Evolutionary conservation across 495 filamentous ascomycete genomes (phyloP), one percentile per base, ranked within the genome.

Genomic region (Coniosporium apollinis): DNA sequence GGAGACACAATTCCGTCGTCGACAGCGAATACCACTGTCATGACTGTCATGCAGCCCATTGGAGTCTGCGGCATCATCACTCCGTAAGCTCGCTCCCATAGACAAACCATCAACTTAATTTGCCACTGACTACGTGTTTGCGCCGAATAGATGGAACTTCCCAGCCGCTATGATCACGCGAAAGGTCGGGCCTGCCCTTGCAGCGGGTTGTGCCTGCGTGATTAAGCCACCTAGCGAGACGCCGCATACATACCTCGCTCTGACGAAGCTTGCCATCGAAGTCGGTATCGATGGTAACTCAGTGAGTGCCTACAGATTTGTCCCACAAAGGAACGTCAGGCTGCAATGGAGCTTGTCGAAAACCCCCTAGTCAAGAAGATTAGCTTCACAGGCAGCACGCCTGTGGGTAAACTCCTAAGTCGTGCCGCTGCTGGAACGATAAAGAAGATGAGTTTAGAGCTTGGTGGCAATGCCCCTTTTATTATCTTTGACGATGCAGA

Each of bases 31-130:
- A 26, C 24, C 24, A 26, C 24, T 13, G 8, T 26, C 26, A 28
- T 48, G 24, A 48, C 45, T 8, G 31, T 48, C 37, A 48, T 42
- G 30, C 31, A 50, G 28, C 47, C 47, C 4, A 63, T 94, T 44
- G 86, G 86, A 62, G 86, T 94, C 44, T 89, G 82, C 54, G 87
- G 76, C 51, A 82, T 91, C 62, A 93, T 93, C 50, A 93, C 93
- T 21, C 58, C 58, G 30, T 93, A n/a, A n/a, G n/a, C n/a, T n/a
- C n/a, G n/a, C n/a, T n/a, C n/a, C n/a, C n/a, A n/a, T n/a, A n/a
- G n/a, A n/a, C n/a, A n/a, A n/a, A n/a, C n/a, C n/a, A n/a, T n/a
- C n/a, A n/a, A n/a, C n/a, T n/a, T n/a, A n/a, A n/a, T n/a, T n/a
- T n/a, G n/a, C n/a, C n/a, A n/a, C n/a, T n/a, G n/a, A n/a, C n/a